These are phyloP conservation scores for Leptographium wingfieldii DNA, from an alignment of 2,329 filamentous ascomycete genomes.

Conservation along the genomic window DNA sequence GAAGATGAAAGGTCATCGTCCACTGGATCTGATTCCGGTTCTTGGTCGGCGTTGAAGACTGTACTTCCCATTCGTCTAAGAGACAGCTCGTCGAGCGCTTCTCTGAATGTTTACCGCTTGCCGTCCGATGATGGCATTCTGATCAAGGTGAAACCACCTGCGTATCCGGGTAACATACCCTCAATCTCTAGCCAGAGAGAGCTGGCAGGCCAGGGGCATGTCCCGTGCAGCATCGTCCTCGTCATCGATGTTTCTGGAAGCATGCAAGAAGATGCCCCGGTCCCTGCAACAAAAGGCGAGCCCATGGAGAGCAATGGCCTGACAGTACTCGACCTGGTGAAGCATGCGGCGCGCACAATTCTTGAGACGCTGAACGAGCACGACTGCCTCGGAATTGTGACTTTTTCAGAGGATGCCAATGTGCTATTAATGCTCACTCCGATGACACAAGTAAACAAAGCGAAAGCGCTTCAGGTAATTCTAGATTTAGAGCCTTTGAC, in stretches of 20 bases:
- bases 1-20: not conserved
- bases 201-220: constrained; percentile 18
- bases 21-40: not conserved
- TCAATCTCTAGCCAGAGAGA: not conserved
- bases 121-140: not conserved
- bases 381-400: constrained; percentile 46
- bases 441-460: constrained; percentile 36
- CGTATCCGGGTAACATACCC: not conserved
- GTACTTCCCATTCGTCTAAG: not conserved
- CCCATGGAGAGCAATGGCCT: constrained; percentile 34
- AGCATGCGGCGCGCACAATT: constrained; percentile 47
- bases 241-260: constrained; percentile 49
- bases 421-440: constrained; percentile 25
- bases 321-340: constrained; percentile 44
- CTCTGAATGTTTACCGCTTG: not conserved
- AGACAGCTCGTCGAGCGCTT: not conserved
- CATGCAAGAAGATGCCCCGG: constrained; percentile 36
- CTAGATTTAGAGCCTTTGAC: constrained; percentile 24
- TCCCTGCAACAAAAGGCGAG: constrained; percentile 27
- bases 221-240: constrained; percentile 47
- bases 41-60: not conserved
- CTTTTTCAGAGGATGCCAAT: constrained; percentile 30
- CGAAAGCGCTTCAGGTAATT: constrained; percentile 27
- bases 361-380: constrained; percentile 37
- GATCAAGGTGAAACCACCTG: not conserved